phyloP scores from a whole-genome alignment of 257 asterid species.

The Scutellaria galericulata region DNA sequence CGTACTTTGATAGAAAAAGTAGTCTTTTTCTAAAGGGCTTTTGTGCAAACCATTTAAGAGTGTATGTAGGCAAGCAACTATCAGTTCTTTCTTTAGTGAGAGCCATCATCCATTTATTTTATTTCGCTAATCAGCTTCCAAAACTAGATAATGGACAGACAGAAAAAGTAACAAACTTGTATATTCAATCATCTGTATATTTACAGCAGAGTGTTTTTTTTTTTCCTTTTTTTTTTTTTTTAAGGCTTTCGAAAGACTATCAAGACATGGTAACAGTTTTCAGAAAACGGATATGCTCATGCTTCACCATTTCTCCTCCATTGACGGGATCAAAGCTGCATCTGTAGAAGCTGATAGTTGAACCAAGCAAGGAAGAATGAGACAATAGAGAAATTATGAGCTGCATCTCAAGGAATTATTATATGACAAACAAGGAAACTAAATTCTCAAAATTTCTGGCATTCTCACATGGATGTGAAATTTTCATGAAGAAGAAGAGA shows the following conservation, averaged over 20 bases:
- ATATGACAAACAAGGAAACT: not conserved
- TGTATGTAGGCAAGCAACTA: too few species aligned
- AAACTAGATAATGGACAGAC: constrained; percentile 26
- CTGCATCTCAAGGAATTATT: constrained; percentile 13
- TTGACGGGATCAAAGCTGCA: constrained; percentile 85
- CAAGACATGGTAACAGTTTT: constrained; percentile 58
- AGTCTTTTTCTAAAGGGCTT: too few species aligned
- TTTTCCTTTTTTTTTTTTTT: not conserved
- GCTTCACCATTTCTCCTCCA: constrained; percentile 90
- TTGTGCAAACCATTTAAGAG: too few species aligned
- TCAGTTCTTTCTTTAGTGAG: too few species aligned
- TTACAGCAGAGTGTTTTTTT: constrained; percentile 15
- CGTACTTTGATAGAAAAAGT: too few species aligned
- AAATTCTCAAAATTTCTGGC: not conserved
- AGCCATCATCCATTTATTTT: too few species aligned
- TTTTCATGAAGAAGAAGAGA: not conserved
- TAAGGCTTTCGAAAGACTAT: constrained; percentile 31
- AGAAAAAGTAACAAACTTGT: constrained; percentile 21
- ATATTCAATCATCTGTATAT: constrained; percentile 27
- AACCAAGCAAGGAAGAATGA: constrained; percentile 8
- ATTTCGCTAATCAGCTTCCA: constrained; percentile 10
- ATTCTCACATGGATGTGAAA: not conserved
- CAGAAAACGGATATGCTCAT: constrained; percentile 70
- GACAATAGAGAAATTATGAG: constrained; percentile 20
- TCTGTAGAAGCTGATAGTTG: constrained; percentile 70